Evolutionary conservation across 768 basidiomycete genomes (phyloP), one percentile per base, ranked within the genome.

Genomic region (Suillus subluteus): DNA sequence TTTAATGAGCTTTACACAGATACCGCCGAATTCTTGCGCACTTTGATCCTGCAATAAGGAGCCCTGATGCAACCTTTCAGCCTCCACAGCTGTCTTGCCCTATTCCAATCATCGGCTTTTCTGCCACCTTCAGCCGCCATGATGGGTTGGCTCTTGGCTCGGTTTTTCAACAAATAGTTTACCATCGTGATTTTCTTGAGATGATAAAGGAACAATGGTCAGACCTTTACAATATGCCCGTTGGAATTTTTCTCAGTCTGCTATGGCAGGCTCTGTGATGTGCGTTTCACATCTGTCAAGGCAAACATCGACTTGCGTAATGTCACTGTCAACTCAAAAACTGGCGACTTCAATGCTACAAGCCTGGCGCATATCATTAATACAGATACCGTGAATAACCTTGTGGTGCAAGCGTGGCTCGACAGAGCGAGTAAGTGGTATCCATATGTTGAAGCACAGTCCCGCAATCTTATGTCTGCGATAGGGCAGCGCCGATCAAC

Each of bases 141-240:
- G 97, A 99, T 70, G 92, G 95, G 6, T 81, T 96, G 2, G 93
- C 95, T 2, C 85, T 99, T 4, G 90, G 94, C 7, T 89, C 91
- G 3, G 90, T 98, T 1, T 99, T 97, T 72, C 88, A 98, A 73
- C 83, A 84, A 59, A 96, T 99, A 63, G 96, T 98, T 0, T 99
- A 94, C 75, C 96, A 99, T 74, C 86, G 88, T 21, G 93, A 95
- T 70, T 95, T 98, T 71, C 76, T 94, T 15, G 89, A 94, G 62
- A 96, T 98, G 96, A 92, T 99, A 68, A 88, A 91, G 69, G 95
- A 95, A 63, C 86, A 93, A 75, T 98, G 96, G 96, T 90, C 70
- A 72, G 69, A 38, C 41, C 13, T 8, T 54, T 16, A 46, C 12
- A 40, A n/a, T 48, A 46, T 21, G 12, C n/a, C 15, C 52, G 4